These are phyloP conservation scores for Prosopis cineraria DNA, from an alignment of 306 rosid species.

Conservation along the genomic window DNA sequence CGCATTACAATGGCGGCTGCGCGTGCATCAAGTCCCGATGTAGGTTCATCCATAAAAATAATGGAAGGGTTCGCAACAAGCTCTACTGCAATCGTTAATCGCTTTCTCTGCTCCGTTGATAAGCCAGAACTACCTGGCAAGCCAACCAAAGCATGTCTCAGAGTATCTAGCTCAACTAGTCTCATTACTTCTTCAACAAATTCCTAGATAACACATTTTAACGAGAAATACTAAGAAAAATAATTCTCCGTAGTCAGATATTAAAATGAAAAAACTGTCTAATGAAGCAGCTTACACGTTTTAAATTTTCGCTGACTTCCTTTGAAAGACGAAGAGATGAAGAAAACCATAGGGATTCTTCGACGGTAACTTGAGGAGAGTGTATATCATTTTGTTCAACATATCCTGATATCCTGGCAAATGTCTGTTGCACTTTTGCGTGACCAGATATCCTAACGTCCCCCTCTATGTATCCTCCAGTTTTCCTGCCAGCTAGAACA, in stretches of 20 bases:
- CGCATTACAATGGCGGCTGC: constrained; percentile 93
- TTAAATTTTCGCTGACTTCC: constrained; percentile 58
- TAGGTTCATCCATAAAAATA: constrained; percentile 90
- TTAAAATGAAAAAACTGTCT: not conserved
- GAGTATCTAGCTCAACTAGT: constrained; percentile 73
- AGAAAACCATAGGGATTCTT: constrained; percentile 81
- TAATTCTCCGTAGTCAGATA: not conserved
- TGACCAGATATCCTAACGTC: constrained; percentile 72
- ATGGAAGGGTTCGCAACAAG: constrained; percentile 91
- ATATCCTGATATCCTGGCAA: constrained; percentile 82
- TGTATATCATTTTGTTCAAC: constrained; percentile 92
- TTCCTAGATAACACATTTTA: constrained; percentile 53
- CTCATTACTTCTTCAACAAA: constrained; percentile 84
- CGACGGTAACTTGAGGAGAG: constrained; percentile 89
- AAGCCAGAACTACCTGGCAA: constrained; percentile 78
- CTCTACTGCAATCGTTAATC: constrained; percentile 83
- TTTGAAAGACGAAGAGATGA: constrained; percentile 77
- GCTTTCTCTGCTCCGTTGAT: constrained; percentile 88
- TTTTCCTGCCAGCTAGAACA: constrained; percentile 90
- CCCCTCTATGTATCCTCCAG: constrained; percentile 86
- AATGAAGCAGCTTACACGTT: constrained; percentile 49
- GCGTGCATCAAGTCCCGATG: constrained; percentile 87
- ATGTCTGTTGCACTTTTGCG: constrained; percentile 72
- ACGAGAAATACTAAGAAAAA: not conserved
- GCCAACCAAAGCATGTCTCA: constrained; percentile 75